Conservation (phyloP, 1,284 basidiomycete species). For the Ustilago sp. region DNA sequence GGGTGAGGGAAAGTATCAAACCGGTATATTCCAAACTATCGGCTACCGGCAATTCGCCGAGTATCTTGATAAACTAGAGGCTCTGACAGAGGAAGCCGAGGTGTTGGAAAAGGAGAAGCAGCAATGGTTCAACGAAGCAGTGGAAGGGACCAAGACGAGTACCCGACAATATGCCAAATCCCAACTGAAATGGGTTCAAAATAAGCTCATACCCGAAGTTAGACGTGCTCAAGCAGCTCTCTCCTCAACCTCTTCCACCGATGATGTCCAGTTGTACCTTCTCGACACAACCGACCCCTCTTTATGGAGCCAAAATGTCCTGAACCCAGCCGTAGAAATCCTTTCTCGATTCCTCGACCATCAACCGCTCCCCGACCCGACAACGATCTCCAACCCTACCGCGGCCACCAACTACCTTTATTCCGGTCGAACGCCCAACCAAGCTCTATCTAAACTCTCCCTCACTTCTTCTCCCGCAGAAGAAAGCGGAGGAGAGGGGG, state of each 20-base stretch:
- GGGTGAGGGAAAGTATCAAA: conserved; percentile 72
- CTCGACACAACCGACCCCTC: conserved; percentile 78
- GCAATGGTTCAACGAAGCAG: conserved; percentile 74
- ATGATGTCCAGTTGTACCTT: conserved; percentile 71
- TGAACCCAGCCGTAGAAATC: conserved; percentile 56
- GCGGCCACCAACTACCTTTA: conserved; percentile 72
- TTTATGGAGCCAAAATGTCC: conserved; percentile 73
- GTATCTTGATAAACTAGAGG: conserved; percentile 73
- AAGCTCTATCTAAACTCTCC: conserved; percentile 71
- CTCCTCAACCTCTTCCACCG: neutral
- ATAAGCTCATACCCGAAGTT: conserved; percentile 85
- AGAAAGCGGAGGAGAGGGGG: conserved; percentile 30
- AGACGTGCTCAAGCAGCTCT: conserved; percentile 25
- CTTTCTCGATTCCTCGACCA: conserved; percentile 73
- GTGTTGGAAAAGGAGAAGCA: neutral
- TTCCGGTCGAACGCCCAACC: conserved; percentile 62
- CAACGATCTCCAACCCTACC: conserved; percentile 73
- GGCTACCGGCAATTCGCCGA: conserved; percentile 90
- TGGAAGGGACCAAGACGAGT: conserved; percentile 84
- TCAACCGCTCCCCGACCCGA: conserved; percentile 75
- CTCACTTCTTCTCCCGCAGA: conserved; percentile 66
- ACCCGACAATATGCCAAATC: conserved; percentile 92
- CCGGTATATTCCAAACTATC: conserved; percentile 94
- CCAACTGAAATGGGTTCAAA: conserved; percentile 91
- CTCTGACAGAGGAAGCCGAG: neutral